phyloP scores from a whole-genome alignment of 148 eudicot genomes.

The Arbutus unedo region DNA sequence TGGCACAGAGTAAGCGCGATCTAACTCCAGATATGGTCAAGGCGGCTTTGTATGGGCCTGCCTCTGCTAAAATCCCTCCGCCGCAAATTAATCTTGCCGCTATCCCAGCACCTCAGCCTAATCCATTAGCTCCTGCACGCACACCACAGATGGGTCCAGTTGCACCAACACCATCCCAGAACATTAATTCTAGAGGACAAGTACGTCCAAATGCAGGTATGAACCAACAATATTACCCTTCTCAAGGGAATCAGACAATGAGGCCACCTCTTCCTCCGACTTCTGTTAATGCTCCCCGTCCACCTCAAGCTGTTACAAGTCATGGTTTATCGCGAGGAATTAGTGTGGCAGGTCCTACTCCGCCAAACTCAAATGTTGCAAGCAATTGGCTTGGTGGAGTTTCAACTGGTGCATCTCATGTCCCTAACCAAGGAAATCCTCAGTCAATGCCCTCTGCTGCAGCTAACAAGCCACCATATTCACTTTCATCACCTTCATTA shows the following conservation, averaged over 20 bases:
- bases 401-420: constrained; percentile 46
- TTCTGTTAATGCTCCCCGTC: constrained; percentile 39
- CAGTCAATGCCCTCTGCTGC: constrained; percentile 40
- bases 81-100: constrained; percentile 78
- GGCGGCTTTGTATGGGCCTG: constrained; percentile 90
- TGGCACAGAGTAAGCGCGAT: constrained; percentile 96
- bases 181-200: constrained; percentile 63
- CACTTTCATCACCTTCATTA: constrained; percentile 33
- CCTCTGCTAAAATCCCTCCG: constrained; percentile 92
- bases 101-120: constrained; percentile 44
- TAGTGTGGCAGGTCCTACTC: constrained; percentile 31
- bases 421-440: constrained; percentile 45
- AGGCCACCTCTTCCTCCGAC: constrained; percentile 58
- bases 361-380: constrained; percentile 43
- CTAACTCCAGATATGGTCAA: constrained; percentile 93
- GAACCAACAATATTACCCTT: constrained; percentile 54
- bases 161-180: constrained; percentile 47
- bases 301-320: constrained; percentile 39
- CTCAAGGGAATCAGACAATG: constrained; percentile 55
- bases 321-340: constrained; percentile 33
- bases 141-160: constrained; percentile 49
- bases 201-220: constrained; percentile 43
- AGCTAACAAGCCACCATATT: constrained; percentile 35
- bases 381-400: constrained; percentile 54
- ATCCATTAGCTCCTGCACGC: constrained; percentile 41